A percentile compares a stretch with the other conserved stretches of the same genome.
These are phyloP conservation scores for Diaporthe nobilis DNA, from an alignment of 2,329 filamentous ascomycete species.

Conservation along the genomic window DNA sequence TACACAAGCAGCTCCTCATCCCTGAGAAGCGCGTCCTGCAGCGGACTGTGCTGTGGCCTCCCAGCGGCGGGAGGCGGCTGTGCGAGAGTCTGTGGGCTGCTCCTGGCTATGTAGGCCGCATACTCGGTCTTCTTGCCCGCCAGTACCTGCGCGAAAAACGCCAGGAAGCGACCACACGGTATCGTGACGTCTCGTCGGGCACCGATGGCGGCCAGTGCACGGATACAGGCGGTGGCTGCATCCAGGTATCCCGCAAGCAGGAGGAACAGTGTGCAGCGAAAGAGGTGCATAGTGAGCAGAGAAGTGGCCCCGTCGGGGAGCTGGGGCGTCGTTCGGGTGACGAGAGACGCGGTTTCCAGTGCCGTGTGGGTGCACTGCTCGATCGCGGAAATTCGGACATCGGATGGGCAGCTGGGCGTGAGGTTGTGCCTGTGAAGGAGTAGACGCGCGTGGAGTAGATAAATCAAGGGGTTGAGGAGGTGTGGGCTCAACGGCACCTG, in stretches of 20 bases:
- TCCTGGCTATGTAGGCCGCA: conserved; percentile 54
- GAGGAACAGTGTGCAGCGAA: conserved; percentile 87
- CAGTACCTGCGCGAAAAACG: conserved; percentile 83
- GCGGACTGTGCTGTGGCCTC: conserved; percentile 44
- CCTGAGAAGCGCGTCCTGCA: conserved; percentile 58
- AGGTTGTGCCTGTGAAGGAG: conserved; percentile 92
- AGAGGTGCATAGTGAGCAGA: conserved; percentile 85
- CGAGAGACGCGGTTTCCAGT: conserved; percentile 82
- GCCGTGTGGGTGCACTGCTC: conserved; percentile 82
- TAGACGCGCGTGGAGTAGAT: conserved; percentile 87
- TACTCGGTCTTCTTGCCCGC: conserved; percentile 67
- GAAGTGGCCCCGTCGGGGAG: conserved; percentile 79
- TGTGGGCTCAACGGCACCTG: conserved; percentile 79
- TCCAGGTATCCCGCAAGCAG: conserved; percentile 81
- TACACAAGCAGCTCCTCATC: conserved; percentile 94
- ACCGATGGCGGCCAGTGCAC: conserved; percentile 79
- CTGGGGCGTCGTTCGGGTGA: conserved; percentile 75
- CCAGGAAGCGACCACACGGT: conserved; percentile 84
- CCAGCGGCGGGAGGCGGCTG: conserved; percentile 49
- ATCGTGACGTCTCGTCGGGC: conserved; percentile 79
- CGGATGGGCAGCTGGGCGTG: conserved; percentile 75
- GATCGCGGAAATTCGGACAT: conserved; percentile 79
- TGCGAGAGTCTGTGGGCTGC: conserved; percentile 48
- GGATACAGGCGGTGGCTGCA: conserved; percentile 79
- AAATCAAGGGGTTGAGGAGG: conserved; percentile 80